phyloP scores from a whole-genome alignment of 345 rosid genomes.

The Lumnitzera racemosa region DNA sequence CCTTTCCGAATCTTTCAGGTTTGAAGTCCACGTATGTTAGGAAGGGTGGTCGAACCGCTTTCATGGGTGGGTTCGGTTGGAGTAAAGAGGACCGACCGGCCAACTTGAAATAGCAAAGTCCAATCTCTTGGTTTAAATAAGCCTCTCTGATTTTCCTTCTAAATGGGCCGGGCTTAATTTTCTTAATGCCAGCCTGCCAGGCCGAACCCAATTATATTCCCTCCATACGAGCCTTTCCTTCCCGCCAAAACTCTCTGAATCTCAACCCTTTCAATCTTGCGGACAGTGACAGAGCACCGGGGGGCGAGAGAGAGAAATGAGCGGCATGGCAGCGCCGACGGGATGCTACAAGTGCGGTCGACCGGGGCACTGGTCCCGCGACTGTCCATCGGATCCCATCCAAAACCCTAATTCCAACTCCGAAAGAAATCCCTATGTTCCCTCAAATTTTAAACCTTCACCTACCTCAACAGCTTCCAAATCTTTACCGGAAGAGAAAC shows the following conservation, averaged over 20 bases:
- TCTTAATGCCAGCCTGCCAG: too few species aligned
- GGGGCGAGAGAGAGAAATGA: slow-evolving; percentile 30
- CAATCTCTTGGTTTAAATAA: too few species aligned
- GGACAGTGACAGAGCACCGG: not conserved
- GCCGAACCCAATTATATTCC: not conserved
- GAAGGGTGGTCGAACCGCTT: too few species aligned
- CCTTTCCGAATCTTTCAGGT: too few species aligned
- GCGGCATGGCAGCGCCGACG: slow-evolving; percentile 45
- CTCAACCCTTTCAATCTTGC: not conserved
- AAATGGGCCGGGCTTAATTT: too few species aligned
- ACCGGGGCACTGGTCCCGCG: slow-evolving; percentile 98
- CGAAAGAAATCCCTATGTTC: slow-evolving; percentile 3
- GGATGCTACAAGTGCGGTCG: slow-evolving; percentile 98
- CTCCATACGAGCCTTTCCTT: slow-evolving; percentile 1
- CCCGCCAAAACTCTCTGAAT: slow-evolving; percentile 18
- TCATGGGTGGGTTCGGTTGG: too few species aligned
- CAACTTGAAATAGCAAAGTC: too few species aligned
- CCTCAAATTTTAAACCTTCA: slow-evolving; percentile 18
- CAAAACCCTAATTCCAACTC: slow-evolving; percentile 10
- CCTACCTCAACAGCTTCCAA: slow-evolving; percentile 1
- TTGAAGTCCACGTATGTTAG: too few species aligned
- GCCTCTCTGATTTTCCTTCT: too few species aligned
- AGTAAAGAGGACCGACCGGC: too few species aligned
- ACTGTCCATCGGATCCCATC: slow-evolving; percentile 47
- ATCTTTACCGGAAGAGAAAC: not conserved